Conservation (phyloP, 768 basidiomycete genomes). For the Tulasnella sp. region DNA sequence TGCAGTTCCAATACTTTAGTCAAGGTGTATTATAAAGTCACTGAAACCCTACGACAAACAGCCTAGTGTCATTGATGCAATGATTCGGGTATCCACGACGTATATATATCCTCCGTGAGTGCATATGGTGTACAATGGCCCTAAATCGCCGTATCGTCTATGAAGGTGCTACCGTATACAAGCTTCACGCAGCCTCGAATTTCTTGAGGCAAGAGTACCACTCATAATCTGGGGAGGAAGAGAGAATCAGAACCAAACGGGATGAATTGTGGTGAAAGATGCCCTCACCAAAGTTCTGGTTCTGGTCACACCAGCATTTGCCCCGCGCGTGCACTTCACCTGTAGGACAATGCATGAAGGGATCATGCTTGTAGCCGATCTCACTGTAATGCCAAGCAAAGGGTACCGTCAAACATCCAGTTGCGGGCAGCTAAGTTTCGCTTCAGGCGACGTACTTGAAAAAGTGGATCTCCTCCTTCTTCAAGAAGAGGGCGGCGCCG, state of each 20-base stretch:
- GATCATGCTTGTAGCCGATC: constrained; percentile 86
- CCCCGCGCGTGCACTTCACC: constrained; percentile 62
- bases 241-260: not conserved
- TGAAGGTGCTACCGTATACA: not conserved
- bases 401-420: no score
- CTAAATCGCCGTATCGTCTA: not conserved
- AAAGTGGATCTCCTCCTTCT: constrained; percentile 85
- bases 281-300: constrained; percentile 53
- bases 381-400: constrained; percentile 31
- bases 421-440: no score
- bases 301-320: constrained; percentile 75
- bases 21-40: constrained; percentile 41
- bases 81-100: not conserved
- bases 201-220: constrained; percentile 83
- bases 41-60: constrained; percentile 28
- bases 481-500: constrained; percentile 78
- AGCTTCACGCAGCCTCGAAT: constrained; percentile 39
- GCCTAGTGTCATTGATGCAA: no score
- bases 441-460: constrained; percentile 40
- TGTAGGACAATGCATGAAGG: constrained; percentile 87
- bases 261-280: not conserved
- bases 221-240: constrained; percentile 15
- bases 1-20: constrained; percentile 86
- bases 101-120: constrained; percentile 4
- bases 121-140: not conserved